A percentile compares a stretch with the other conserved stretches of the same genome.
phyloP scores from a whole-genome alignment of 208 protist species.

The Leishmania tropica region DNA sequence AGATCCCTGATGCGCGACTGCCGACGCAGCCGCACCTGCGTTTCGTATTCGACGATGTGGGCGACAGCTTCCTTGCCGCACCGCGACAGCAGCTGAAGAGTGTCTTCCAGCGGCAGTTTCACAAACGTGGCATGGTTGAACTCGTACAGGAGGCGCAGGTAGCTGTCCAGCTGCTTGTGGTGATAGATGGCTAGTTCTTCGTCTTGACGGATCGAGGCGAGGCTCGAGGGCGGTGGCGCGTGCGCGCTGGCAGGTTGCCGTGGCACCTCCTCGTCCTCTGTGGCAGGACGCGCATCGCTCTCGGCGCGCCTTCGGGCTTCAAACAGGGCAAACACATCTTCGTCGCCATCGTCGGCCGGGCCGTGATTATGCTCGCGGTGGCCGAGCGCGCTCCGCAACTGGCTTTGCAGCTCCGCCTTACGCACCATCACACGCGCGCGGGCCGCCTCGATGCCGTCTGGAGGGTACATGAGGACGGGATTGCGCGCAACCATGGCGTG shows the following conservation, averaged over 20 bases:
- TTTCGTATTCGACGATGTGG: constrained; percentile 80
- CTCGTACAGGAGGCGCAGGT: constrained; percentile 83
- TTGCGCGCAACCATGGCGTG: constrained; percentile 80
- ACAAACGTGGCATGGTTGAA: constrained; percentile 88
- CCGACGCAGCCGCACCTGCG: constrained; percentile 53
- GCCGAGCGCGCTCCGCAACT: background rate
- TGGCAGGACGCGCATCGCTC: background rate
- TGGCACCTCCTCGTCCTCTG: background rate
- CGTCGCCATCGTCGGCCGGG: background rate
- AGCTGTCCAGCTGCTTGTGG: constrained; percentile 76
- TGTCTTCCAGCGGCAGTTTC: constrained; percentile 84
- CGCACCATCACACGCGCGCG: constrained; percentile 30
- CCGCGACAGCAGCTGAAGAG: constrained; percentile 70
- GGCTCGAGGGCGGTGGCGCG: background rate
- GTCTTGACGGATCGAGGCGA: constrained; percentile 7
- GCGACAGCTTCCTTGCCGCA: constrained; percentile 77
- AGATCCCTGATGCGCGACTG: constrained; percentile 54
- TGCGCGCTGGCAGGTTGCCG: background rate
- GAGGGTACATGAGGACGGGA: constrained; percentile 84
- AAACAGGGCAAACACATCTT: constrained; percentile 38
- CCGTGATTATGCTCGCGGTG: background rate
- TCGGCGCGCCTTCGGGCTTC: constrained; percentile 28
- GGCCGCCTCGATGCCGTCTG: constrained; percentile 59
- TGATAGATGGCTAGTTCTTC: constrained; percentile 56
- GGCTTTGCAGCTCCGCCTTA: constrained; percentile 10